Conservation (phyloP, 768 basidiomycete species). For the Porphyrellus cyaneotinctus region DNA sequence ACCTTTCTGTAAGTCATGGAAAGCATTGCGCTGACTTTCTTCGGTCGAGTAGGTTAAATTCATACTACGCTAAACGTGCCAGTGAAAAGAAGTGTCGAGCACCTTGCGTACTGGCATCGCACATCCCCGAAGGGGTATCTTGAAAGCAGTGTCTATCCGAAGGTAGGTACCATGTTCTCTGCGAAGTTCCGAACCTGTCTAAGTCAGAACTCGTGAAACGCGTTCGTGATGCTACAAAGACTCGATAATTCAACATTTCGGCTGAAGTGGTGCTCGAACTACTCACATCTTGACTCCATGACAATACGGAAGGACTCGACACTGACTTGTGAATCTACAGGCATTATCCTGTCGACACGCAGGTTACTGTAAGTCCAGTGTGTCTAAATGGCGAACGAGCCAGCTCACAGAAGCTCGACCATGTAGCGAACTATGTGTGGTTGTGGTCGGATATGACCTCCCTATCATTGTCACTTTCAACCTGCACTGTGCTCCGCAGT, state of each 20-base stretch:
- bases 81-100: neutral
- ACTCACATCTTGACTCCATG: neutral
- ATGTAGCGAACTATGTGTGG: neutral
- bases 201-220: neutral
- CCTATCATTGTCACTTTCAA: conserved; percentile 4
- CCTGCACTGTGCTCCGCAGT: conserved; percentile 21
- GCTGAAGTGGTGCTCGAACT: neutral
- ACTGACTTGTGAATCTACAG: neutral
- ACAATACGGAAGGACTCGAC: neutral
- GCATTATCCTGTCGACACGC: neutral
- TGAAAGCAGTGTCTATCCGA: conserved; percentile 8
- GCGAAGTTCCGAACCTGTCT: neutral
- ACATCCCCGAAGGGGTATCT: conserved; percentile 3
- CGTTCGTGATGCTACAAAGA: neutral
- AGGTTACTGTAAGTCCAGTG: neutral
- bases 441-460: conserved; percentile 9
- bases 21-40: neutral
- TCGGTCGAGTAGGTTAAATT: neutral
- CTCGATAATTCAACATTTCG: neutral
- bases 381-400: neutral
- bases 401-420: conserved; percentile 1
- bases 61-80: neutral
- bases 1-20: too few relatives aligned
- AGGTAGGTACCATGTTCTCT: neutral
- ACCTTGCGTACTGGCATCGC: neutral